Evolutionary conservation across 495 filamentous ascomycete genomes (phyloP).

Genomic region (Aspergillus diversus): DNA sequence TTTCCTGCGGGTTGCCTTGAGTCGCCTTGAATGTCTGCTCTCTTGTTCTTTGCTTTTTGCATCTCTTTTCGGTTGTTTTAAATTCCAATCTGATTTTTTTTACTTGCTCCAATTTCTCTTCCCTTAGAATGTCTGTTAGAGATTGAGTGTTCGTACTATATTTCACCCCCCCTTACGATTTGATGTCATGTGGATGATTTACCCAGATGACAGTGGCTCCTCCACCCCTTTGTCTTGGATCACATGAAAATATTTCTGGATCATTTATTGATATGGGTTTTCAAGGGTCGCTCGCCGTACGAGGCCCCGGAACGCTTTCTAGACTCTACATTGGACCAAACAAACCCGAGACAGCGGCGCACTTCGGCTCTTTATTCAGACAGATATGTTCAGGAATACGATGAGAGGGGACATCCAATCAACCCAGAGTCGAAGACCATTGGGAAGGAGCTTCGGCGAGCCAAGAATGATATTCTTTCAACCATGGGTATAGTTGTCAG

Average conservation of each 20-base stretch:
- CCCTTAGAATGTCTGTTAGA: too few species aligned
- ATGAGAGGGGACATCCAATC: slow-evolving; percentile 68
- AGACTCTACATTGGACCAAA: slow-evolving; percentile 22
- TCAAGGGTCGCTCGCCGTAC: slow-evolving; percentile 72
- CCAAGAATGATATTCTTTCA: slow-evolving; percentile 61
- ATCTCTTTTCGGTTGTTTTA: neutral
- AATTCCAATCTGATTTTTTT: too few species aligned
- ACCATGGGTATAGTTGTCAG: slow-evolving; percentile 58
- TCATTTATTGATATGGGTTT: slow-evolving; percentile 28
- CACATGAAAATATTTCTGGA: neutral
- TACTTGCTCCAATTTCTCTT: too few species aligned
- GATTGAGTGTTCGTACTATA: too few species aligned
- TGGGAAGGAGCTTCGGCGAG: slow-evolving; percentile 50
- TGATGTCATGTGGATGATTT: neutral
- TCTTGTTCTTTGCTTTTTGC: neutral
- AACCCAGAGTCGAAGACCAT: slow-evolving; percentile 58
- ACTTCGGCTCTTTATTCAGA: slow-evolving; percentile 48
- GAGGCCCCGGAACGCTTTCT: slow-evolving; percentile 55
- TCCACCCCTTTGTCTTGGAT: neutral
- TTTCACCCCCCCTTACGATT: too few species aligned
- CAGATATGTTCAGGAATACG: slow-evolving; percentile 64
- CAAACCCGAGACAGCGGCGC: slow-evolving; percentile 27
- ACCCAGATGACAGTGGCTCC: neutral
- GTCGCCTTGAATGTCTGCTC: neutral
- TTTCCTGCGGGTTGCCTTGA: neutral